Conservation (phyloP, 805 yeast genomes). For the Helenozyma rhizophorensis region DNA sequence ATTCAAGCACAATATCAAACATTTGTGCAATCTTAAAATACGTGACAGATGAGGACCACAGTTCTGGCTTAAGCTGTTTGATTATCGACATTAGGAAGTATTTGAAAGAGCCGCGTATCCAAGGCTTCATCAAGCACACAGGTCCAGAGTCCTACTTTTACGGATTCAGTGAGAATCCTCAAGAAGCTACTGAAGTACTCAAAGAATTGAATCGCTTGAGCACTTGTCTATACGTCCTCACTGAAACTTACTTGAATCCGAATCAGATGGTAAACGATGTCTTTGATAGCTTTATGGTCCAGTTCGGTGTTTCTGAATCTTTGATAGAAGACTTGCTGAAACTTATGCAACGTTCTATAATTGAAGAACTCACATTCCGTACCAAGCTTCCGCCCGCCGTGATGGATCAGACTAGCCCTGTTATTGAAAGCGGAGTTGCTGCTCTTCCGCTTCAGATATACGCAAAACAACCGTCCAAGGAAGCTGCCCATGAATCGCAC, state of each 20-base stretch:
- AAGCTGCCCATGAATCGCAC: conserved; percentile 31
- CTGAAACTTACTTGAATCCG: conserved; percentile 55
- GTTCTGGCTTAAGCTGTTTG: conserved; percentile 27
- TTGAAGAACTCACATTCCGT: conserved; percentile 57
- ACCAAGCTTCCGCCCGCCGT: conserved; percentile 44
- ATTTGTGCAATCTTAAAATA: conserved; percentile 52
- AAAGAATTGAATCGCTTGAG: conserved; percentile 35
- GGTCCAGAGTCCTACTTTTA: conserved; percentile 32
- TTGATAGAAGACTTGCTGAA: conserved; percentile 39
- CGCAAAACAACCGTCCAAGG: conserved; percentile 37
- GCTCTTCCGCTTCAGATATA: conserved; percentile 41
- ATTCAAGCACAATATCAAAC: too few species aligned
- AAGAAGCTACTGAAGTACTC: conserved; percentile 29
- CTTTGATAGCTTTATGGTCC: conserved; percentile 34
- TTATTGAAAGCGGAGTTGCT: conserved; percentile 16
- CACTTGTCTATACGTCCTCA: conserved; percentile 46
- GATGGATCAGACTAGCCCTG: conserved; percentile 40
- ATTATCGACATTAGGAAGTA: too few species aligned
- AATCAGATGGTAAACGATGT: conserved; percentile 45
- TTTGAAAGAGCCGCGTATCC: conserved; percentile 25
- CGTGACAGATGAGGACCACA: conserved; percentile 56
- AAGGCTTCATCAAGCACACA: conserved; percentile 25
- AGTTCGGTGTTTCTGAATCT: conserved; percentile 9
- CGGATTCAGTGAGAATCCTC: conserved; percentile 23
- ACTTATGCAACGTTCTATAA: conserved; percentile 46